A percentile compares a stretch with the other conserved stretches of the same genome.
Evolutionary conservation across 2,329 filamentous ascomycete genomes (phyloP).

Genomic region (Epichloe coenophiala): DNA sequence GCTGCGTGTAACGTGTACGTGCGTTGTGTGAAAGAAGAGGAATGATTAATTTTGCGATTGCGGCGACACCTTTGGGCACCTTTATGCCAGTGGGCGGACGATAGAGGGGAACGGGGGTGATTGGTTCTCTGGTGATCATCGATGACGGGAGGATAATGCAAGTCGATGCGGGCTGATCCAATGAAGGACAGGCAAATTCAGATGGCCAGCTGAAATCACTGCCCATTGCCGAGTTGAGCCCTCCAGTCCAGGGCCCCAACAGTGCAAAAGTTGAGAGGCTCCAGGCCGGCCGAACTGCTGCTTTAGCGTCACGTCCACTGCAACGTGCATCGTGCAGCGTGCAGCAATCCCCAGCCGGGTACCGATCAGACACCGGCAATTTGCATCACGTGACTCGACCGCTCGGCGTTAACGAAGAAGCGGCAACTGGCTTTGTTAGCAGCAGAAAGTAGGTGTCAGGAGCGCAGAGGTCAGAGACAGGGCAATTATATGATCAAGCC

Average conservation of each 20-base stretch:
- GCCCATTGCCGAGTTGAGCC: too few relatives aligned
- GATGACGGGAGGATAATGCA: not conserved
- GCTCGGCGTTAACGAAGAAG: not conserved
- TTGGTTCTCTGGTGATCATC: not conserved
- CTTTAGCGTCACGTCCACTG: not conserved
- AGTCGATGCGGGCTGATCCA: not conserved
- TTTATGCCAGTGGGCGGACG: not conserved
- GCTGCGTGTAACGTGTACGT: too few relatives aligned
- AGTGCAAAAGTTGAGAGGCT: not conserved
- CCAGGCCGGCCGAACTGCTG: not conserved
- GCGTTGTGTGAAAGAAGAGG: not conserved
- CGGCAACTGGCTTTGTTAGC: too few relatives aligned
- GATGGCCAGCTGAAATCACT: not conserved
- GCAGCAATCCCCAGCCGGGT: too few relatives aligned
- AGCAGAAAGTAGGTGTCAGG: too few relatives aligned
- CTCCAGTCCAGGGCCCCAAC: too few relatives aligned
- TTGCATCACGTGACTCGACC: constrained; percentile 4
- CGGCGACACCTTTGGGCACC: not conserved
- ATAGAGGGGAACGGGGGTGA: not conserved
- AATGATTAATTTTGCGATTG: not conserved
- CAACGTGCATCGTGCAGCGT: too few relatives aligned
- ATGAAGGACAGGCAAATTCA: not conserved
- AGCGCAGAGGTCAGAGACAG: too few relatives aligned
- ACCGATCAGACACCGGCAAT: not conserved
- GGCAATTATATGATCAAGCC: too few relatives aligned